Conservation (phyloP, 192 early-diverging fungal genomes). For the Glomus cerebriforme region DNA sequence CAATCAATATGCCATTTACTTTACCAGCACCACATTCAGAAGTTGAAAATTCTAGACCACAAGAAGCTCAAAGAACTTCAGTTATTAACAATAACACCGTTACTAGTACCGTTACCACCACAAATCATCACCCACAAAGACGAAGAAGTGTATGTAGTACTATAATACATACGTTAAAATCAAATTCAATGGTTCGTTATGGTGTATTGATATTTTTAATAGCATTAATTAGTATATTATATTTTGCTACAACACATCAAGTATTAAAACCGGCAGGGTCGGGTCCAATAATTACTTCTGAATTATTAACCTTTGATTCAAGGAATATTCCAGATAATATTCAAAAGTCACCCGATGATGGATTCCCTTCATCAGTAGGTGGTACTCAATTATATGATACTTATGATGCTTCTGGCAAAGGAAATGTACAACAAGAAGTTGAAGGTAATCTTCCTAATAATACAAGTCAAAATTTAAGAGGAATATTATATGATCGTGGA, state of each 20-base stretch:
- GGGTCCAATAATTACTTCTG: not conserved
- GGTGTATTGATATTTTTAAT: slow-evolving; percentile 11
- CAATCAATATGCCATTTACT: not conserved
- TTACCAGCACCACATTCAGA: not conserved
- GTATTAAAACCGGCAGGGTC: not conserved
- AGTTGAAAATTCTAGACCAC: not conserved
- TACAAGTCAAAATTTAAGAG: not conserved
- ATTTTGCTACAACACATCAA: slow-evolving; percentile 25
- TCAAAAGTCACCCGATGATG: not conserved
- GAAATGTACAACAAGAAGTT: not conserved
- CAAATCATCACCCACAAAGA: not conserved
- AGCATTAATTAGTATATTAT: slow-evolving; percentile 19
- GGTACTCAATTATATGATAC: not conserved
- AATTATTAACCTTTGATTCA: not conserved
- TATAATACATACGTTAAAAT: not conserved
- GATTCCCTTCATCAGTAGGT: not conserved
- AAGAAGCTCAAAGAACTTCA: not conserved
- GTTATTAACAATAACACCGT: not conserved
- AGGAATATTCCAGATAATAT: not conserved
- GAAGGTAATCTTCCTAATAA: not conserved
- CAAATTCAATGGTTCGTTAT: slow-evolving; percentile 4
- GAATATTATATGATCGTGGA: slow-evolving; percentile 18
- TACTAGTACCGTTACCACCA: not conserved
- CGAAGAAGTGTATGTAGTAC: not conserved
- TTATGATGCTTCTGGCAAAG: not conserved